These are phyloP conservation scores for Aspergillus nanangensis DNA, from an alignment of 495 filamentous ascomycete species.

Conservation along the genomic window DNA sequence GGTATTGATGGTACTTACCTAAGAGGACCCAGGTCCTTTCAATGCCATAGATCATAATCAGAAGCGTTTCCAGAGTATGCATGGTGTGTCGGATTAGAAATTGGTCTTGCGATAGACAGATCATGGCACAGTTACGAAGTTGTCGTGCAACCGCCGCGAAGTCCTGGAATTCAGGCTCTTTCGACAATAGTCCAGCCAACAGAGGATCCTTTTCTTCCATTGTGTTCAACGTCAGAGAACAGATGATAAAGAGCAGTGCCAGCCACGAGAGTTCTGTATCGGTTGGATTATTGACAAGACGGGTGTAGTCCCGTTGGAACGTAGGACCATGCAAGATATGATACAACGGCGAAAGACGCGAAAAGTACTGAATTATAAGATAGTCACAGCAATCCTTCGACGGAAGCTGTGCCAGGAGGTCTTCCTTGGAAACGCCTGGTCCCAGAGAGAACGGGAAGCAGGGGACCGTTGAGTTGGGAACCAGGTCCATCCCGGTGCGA, in stretches of 20 bases:
- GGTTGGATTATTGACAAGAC: neutral
- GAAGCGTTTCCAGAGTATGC: neutral
- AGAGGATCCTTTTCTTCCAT: neutral
- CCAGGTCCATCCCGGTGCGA: neutral
- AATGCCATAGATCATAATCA: constrained; percentile 1
- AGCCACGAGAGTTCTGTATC: neutral
- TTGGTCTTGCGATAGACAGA: constrained; percentile 1
- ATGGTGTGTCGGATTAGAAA: neutral
- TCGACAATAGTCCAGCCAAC: neutral
- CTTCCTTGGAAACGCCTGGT: neutral
- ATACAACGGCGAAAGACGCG: neutral
- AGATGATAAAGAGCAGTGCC: constrained; percentile 1
- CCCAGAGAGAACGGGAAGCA: neutral
- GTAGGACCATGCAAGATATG: constrained; percentile 2
- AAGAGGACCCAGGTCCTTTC: neutral
- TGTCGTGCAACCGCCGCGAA: neutral
- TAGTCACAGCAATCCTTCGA: neutral
- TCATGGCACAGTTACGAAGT: neutral
- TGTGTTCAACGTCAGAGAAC: neutral
- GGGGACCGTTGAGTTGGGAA: neutral
- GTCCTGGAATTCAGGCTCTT: neutral
- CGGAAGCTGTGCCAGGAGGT: neutral
- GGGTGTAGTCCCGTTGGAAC: neutral
- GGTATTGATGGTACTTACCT: neutral
- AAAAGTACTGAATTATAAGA: constrained; percentile 1